Conservation (phyloP, 2,329 filamentous ascomycete species). For the Sclerotinia glacialis region DNA sequence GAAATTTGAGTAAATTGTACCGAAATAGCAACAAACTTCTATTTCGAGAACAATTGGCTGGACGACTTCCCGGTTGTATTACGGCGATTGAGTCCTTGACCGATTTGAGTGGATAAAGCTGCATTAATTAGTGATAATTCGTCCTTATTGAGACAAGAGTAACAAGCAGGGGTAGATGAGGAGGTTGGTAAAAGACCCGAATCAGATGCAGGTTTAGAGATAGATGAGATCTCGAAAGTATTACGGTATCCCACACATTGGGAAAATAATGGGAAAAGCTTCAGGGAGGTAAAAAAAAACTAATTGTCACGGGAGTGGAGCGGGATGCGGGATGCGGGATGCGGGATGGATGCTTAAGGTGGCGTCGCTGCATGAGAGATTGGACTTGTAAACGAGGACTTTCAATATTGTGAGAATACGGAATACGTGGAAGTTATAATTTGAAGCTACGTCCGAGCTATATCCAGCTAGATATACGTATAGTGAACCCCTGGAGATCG, state of each 20-base stretch:
- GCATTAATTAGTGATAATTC: not conserved
- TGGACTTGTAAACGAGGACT: not conserved
- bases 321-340: slow-evolving; percentile 3
- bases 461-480: not conserved
- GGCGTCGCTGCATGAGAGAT: not conserved
- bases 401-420: slow-evolving; percentile 10
- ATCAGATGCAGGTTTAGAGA: not conserved
- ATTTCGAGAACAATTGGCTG: slow-evolving; percentile 14
- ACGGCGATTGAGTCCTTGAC: not conserved
- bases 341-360: not conserved
- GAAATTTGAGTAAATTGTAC: not conserved
- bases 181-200: slow-evolving; percentile 14
- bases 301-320: slow-evolving; percentile 1
- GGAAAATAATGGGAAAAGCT: not conserved
- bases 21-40: slow-evolving; percentile 13
- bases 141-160: not conserved
- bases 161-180: slow-evolving; percentile 1
- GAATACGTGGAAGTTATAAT: not conserved
- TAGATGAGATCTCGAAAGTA: not conserved
- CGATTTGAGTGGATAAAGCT: not conserved
- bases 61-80: not conserved
- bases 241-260: not conserved
- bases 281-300: not conserved
- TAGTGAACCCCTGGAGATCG: not conserved
- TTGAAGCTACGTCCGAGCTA: not conserved